Evolutionary conservation across 2,329 filamentous ascomycete genomes (phyloP).

Genomic region (Fusarium sp.): DNA sequence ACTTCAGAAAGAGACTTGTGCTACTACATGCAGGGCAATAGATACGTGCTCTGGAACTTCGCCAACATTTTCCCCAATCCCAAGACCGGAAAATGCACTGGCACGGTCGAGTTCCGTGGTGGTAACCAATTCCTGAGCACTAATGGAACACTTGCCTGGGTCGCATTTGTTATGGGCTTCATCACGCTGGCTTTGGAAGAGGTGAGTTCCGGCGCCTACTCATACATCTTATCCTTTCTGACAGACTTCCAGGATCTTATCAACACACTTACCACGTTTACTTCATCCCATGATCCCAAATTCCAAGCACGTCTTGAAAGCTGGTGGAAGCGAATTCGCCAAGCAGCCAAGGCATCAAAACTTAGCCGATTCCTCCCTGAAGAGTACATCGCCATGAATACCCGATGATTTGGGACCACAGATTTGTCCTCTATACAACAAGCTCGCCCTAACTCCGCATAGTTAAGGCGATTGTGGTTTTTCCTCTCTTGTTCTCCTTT

Average conservation of each 20-base stretch:
- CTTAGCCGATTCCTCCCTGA: conserved; percentile 51
- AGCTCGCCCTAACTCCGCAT: background rate
- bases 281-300: conserved; percentile 44
- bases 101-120: conserved; percentile 55
- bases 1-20: conserved; percentile 48
- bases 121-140: conserved; percentile 55
- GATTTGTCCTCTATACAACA: conserved; percentile 3
- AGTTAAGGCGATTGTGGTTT: conserved; percentile 7
- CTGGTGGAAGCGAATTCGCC: conserved; percentile 52
- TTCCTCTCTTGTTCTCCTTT: background rate
- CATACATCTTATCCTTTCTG: background rate
- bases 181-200: conserved; percentile 52
- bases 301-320: conserved; percentile 47
- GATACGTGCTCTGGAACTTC: conserved; percentile 56
- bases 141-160: conserved; percentile 53
- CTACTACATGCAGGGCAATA: conserved; percentile 54
- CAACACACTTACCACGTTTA: conserved; percentile 44
- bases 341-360: conserved; percentile 51
- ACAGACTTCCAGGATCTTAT: conserved; percentile 48
- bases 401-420: conserved; percentile 35
- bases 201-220: conserved; percentile 37
- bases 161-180: conserved; percentile 54
- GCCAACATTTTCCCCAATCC: conserved; percentile 54
- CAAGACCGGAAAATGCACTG: conserved; percentile 52
- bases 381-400: conserved; percentile 50